Evolutionary conservation across 192 early-diverging fungal genomes (phyloP).

Genomic region (Geranomyces michiganensis): DNA sequence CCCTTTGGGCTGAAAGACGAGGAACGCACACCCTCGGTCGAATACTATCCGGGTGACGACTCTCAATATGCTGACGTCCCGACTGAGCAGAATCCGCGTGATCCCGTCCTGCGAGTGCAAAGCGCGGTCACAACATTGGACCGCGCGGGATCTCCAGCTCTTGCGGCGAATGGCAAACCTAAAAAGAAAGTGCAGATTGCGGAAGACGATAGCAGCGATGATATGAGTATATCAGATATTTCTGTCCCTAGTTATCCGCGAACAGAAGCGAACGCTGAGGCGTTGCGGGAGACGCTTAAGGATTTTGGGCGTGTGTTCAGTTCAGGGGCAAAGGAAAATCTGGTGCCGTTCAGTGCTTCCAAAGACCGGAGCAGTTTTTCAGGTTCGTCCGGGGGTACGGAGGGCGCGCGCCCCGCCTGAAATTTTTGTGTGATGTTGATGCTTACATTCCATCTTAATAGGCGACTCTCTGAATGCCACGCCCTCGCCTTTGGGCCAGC

Average conservation of each 20-base stretch:
- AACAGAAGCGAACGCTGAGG: constrained; percentile 1
- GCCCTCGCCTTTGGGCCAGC: too few species aligned
- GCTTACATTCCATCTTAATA: too few species aligned
- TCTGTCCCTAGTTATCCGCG: not conserved
- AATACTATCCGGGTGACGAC: not conserved
- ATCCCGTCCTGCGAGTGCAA: not conserved
- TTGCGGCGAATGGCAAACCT: too few species aligned
- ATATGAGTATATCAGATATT: constrained; percentile 4
- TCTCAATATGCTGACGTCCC: too few species aligned
- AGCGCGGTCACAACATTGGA: not conserved
- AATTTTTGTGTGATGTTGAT: too few species aligned
- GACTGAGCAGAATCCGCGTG: not conserved
- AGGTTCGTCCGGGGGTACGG: too few species aligned
- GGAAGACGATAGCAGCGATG: not conserved
- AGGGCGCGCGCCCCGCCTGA: too few species aligned
- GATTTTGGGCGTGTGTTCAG: constrained; percentile 5
- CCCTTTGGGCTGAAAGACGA: constrained; percentile 19
- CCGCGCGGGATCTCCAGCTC: not conserved
- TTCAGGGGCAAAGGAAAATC: not conserved
- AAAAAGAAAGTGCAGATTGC: constrained; percentile 13
- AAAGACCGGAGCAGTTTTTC: too few species aligned
- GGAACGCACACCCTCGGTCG: not conserved
- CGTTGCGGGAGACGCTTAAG: constrained; percentile 3
- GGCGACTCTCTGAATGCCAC: too few species aligned
- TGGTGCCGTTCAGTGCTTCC: too few species aligned